Conservation (phyloP, 148 eudicot species). For the Vaccinium myrtillus region DNA sequence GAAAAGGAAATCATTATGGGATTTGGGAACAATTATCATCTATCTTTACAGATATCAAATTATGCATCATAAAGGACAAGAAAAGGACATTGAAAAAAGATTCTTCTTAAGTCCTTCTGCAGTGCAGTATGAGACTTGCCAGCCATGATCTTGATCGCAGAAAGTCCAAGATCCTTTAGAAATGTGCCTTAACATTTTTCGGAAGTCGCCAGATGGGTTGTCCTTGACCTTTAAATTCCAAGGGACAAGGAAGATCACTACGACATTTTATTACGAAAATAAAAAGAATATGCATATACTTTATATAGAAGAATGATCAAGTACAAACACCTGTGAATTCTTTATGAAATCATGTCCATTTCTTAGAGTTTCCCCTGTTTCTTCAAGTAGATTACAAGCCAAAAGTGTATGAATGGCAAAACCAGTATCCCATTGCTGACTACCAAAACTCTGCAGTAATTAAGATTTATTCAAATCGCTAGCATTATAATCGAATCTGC, state of each 20-base stretch:
- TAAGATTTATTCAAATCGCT: not conserved
- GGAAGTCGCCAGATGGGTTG: constrained; percentile 45
- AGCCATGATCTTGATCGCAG: constrained; percentile 52
- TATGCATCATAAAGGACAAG: not conserved
- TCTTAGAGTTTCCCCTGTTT: constrained; percentile 21
- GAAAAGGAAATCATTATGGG: not conserved
- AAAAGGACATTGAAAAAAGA: not conserved
- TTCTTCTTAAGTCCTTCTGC: constrained; percentile 56
- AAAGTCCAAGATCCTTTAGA: constrained; percentile 68
- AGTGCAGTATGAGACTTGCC: constrained; percentile 64
- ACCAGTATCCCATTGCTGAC: constrained; percentile 37
- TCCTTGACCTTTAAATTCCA: constrained; percentile 32
- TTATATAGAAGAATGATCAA: not conserved
- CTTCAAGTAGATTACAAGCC: constrained; percentile 28
- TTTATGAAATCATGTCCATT: constrained; percentile 32
- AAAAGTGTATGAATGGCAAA: constrained; percentile 36
- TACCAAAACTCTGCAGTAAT: constrained; percentile 36
- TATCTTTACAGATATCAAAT: too few relatives aligned
- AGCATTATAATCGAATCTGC: not conserved
- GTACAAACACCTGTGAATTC: constrained; percentile 27
- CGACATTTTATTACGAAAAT: not conserved
- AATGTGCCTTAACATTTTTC: constrained; percentile 44
- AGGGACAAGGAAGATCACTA: not conserved
- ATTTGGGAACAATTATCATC: not conserved
- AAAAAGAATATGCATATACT: not conserved